Evolutionary conservation across 1,284 basidiomycete genomes (phyloP).

Genomic region (Bondarzewia mesenterica): DNA sequence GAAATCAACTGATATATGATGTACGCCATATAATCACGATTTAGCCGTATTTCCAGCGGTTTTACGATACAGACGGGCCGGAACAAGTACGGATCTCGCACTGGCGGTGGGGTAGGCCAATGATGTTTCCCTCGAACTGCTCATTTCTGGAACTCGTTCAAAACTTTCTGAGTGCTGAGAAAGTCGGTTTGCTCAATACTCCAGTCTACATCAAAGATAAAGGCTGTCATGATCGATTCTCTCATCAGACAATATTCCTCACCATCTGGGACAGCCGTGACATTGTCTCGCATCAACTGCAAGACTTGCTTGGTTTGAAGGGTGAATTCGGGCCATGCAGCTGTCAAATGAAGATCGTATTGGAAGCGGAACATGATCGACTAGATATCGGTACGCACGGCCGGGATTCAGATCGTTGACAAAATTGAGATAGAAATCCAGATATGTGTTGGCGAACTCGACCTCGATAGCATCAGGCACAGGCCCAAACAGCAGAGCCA

Average conservation of each 20-base stretch:
- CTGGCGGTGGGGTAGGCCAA: too few relatives aligned
- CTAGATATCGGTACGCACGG: conserved; percentile 19
- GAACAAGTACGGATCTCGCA: too few relatives aligned
- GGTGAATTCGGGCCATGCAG: conserved; percentile 36
- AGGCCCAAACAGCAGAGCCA: conserved; percentile 39
- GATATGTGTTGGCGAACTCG: conserved; percentile 36
- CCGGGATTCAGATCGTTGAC: conserved; percentile 45
- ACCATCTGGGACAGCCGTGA: conserved; percentile 44
- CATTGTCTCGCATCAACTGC: conserved; percentile 40
- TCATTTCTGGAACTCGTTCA: conserved; percentile 40
- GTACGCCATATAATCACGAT: background rate
- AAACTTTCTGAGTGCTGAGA: conserved; percentile 29
- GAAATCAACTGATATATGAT: background rate
- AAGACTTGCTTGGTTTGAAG: conserved; percentile 28
- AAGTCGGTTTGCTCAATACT: conserved; percentile 34
- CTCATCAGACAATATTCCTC: background rate
- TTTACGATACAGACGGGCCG: too few relatives aligned
- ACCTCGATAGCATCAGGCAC: conserved; percentile 28
- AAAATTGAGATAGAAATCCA: conserved; percentile 48
- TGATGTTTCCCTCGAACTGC: too few relatives aligned
- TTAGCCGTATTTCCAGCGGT: too few relatives aligned
- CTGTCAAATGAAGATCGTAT: conserved; percentile 17
- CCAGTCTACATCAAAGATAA: conserved; percentile 28
- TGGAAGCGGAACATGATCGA: background rate
- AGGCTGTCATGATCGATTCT: background rate